These are phyloP conservation scores for Aspergillus melleus DNA, from an alignment of 2,329 filamentous ascomycete species.

Conservation along the genomic window DNA sequence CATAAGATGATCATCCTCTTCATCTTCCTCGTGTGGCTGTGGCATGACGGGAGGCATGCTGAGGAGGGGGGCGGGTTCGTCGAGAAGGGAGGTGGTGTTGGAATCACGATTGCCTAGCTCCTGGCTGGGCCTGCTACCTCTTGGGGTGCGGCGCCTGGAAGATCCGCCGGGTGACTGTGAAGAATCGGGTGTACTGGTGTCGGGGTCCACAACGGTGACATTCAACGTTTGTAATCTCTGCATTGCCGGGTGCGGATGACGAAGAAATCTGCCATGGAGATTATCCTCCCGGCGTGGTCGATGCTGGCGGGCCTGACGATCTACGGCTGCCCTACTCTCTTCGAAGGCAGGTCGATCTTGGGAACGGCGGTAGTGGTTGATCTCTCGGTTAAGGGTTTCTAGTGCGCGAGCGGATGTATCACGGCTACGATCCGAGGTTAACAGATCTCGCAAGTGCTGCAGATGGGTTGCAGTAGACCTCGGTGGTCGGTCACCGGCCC, in stretches of 20 bases:
- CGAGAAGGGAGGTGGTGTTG: slow-evolving; percentile 23
- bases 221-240: slow-evolving; percentile 15
- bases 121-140: slow-evolving; percentile 19
- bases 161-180: slow-evolving; percentile 17
- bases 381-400: slow-evolving; percentile 42
- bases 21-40: slow-evolving; percentile 9
- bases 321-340: slow-evolving; percentile 25
- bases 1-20: slow-evolving; percentile 22
- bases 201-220: slow-evolving; percentile 18
- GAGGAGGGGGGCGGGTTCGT: slow-evolving; percentile 27
- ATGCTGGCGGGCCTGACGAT: slow-evolving; percentile 26
- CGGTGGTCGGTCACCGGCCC: slow-evolving; percentile 24
- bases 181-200: slow-evolving; percentile 16
- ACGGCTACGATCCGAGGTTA: slow-evolving; percentile 38
- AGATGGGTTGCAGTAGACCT: slow-evolving; percentile 28
- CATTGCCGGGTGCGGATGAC: slow-evolving; percentile 14
- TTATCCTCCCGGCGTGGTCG: slow-evolving; percentile 16
- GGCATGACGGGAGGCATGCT: slow-evolving; percentile 30
- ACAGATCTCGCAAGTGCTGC: slow-evolving; percentile 40
- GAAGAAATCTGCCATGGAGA: slow-evolving; percentile 14
- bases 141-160: slow-evolving; percentile 21
- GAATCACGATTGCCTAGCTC: slow-evolving; percentile 16
- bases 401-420: slow-evolving; percentile 33
- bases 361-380: slow-evolving; percentile 31
- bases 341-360: slow-evolving; percentile 27